Evolutionary conservation across 225 moss, liverwort and hornwort species (phyloP), one percentile per base, ranked within the genome.

Genomic region (Lunularia cruciata): DNA sequence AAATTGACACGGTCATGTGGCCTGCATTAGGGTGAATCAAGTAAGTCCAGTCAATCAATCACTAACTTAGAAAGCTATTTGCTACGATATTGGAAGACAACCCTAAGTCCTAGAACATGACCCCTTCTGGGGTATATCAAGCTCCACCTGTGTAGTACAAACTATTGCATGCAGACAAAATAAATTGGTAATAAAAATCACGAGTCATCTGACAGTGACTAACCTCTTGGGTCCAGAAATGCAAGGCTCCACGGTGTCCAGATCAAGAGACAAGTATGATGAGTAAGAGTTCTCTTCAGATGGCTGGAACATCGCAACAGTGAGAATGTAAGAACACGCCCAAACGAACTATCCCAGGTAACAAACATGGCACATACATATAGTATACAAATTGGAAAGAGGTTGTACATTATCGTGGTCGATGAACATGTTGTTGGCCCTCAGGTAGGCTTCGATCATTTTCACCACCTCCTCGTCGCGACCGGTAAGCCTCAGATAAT

Each of bases 201-300:
- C 2, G 19, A 48, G 3, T 28, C 55, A 56, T 14, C 14, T 28
- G 55, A 27, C 15, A 35, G 19, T 28, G 5, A 43, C 68, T 59
- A 55, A 92, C 95, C 92, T 83, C 77, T 96, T 96, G 27, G 95
- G 95, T 57, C 95, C 95, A 81, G 95, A 92, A 19, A 96, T 10
- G 59, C 85, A 96, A 51, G 95, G 92, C 76, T 87, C 90, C 56
- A 96, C 95, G 19, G 86, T 79, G 47, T 72, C 70, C 11, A 96
- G 88, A 68, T 96, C 90, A 76, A 96, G 83, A 57, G 85, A 77
- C 86, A 96, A 60, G 70, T 89, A 96, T 8, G 95, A 88, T 11
- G 89, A 88, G 67, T 92, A 96, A 0, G 76, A 65, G 63, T 83
- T 90, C 25, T 96, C 95, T 76, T 77, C 73, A 63, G 53, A 66